phyloP scores from a whole-genome alignment of 495 filamentous ascomycete genomes.

The Elaphomyces granulatus region DNA sequence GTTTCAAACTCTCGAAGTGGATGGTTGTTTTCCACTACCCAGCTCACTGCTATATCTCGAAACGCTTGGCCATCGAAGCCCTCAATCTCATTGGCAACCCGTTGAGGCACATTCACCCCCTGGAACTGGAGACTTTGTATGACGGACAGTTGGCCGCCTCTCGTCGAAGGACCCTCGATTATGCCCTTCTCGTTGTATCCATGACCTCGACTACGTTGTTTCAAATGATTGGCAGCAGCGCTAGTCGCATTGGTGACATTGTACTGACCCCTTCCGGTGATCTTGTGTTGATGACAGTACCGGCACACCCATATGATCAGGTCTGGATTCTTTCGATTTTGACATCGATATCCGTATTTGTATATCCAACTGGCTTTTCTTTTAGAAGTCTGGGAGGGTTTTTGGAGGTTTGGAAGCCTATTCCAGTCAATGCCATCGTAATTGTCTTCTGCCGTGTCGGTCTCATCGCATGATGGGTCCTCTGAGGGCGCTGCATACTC shows the following conservation, averaged over 20 bases:
- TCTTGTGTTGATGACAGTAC: background rate
- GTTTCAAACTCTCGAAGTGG: background rate
- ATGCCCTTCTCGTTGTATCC: background rate
- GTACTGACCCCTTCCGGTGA: background rate
- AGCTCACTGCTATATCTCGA: background rate
- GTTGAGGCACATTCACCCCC: background rate
- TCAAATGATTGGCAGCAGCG: background rate
- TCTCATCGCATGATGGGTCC: background rate
- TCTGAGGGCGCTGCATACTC: background rate
- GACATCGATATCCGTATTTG: background rate
- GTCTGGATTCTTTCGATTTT: background rate
- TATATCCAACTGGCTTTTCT: background rate
- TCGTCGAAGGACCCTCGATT: background rate
- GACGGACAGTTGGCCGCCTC: background rate
- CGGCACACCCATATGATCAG: too few relatives aligned
- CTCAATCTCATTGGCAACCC: background rate
- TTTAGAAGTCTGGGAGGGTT: background rate
- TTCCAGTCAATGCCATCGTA: background rate
- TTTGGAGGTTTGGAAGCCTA: background rate
- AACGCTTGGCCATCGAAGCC: background rate
- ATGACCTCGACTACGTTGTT: background rate
- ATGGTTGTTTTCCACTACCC: background rate
- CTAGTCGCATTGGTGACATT: background rate
- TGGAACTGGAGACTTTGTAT: background rate
- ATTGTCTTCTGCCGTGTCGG: background rate